Conservation (phyloP, 768 basidiomycete species). For the Cyclocybe cylindracea region DNA sequence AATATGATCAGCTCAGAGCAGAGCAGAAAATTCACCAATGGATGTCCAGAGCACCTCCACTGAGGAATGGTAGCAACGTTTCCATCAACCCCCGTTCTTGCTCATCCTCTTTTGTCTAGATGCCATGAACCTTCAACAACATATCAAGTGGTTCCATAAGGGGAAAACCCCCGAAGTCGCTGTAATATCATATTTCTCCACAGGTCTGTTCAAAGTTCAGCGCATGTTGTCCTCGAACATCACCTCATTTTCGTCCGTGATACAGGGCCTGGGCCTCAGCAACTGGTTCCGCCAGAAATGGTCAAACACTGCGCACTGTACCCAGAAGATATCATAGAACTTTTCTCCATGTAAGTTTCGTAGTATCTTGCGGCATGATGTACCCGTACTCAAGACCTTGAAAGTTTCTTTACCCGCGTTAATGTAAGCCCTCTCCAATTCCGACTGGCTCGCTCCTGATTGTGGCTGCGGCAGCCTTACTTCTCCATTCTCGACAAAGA, state of each 20-base stretch:
- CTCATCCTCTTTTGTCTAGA: neutral
- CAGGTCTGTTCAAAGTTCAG: slow-evolving; percentile 22
- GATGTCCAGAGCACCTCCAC: slow-evolving; percentile 33
- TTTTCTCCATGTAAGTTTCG: slow-evolving; percentile 52
- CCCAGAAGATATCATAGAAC: slow-evolving; percentile 49
- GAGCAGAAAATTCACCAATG: slow-evolving; percentile 43
- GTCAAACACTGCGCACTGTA: slow-evolving; percentile 49
- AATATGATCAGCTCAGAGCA: slow-evolving; percentile 42
- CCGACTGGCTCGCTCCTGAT: slow-evolving; percentile 19
- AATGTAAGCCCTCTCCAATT: slow-evolving; percentile 39
- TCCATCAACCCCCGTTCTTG: neutral
- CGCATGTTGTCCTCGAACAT: slow-evolving; percentile 1
- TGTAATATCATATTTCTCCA: slow-evolving; percentile 32
- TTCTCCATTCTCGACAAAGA: slow-evolving; percentile 60
- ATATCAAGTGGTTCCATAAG: slow-evolving; percentile 21
- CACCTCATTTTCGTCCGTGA: slow-evolving; percentile 5
- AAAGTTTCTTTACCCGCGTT: slow-evolving; percentile 54
- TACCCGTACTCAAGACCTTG: neutral
- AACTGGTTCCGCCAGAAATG: slow-evolving; percentile 41
- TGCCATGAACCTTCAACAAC: slow-evolving; percentile 3
- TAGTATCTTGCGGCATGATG: neutral
- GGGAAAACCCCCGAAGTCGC: slow-evolving; percentile 39
- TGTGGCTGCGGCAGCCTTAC: slow-evolving; percentile 40
- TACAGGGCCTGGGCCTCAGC: slow-evolving; percentile 13
- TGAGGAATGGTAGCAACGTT: slow-evolving; percentile 9